phyloP scores from a whole-genome alignment of 163 green algal species.

The Smithsoniella earleae region DNA sequence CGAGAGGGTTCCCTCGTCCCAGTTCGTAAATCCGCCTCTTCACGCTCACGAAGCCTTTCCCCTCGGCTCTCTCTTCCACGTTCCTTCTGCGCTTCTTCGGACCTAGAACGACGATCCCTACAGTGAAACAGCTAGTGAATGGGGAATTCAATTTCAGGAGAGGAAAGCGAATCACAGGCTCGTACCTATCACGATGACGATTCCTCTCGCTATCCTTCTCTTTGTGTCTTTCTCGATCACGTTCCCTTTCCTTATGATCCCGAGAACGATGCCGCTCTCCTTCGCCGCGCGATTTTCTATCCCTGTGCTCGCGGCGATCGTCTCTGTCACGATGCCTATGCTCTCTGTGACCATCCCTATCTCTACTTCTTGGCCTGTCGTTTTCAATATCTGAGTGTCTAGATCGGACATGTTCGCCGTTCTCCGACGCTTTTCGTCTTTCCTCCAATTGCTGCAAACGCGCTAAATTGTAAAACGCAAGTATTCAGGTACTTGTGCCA shows the following conservation, averaged over 20 bases:
- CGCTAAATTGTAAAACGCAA: not conserved
- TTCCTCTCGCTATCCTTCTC: not conserved
- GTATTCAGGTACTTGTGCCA: not conserved
- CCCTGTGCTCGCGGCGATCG: slow-evolving; percentile 31
- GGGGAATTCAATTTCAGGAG: not conserved
- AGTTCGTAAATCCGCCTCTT: slow-evolving; percentile 42
- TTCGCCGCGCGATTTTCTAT: too few species aligned
- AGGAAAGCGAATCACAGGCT: not conserved
- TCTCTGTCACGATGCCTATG: slow-evolving; percentile 34
- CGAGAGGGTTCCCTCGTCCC: slow-evolving; percentile 37
- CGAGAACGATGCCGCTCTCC: slow-evolving; percentile 17
- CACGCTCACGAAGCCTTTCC: slow-evolving; percentile 50
- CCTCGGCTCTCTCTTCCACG: slow-evolving; percentile 35
- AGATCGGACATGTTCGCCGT: not conserved
- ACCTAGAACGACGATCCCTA: not conserved
- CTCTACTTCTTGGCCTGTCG: not conserved
- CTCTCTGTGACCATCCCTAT: slow-evolving; percentile 33
- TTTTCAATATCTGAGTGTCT: slow-evolving; percentile 23
- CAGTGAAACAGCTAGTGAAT: not conserved
- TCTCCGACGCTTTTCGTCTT: not conserved
- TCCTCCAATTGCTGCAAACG: slow-evolving; percentile 9
- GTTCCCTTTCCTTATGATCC: not conserved
- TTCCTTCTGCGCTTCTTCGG: not conserved
- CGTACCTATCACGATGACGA: not conserved
- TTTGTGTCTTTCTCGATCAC: not conserved